Conservation (phyloP, 1,139 yeast genomes). For the Diutina sp. region DNA sequence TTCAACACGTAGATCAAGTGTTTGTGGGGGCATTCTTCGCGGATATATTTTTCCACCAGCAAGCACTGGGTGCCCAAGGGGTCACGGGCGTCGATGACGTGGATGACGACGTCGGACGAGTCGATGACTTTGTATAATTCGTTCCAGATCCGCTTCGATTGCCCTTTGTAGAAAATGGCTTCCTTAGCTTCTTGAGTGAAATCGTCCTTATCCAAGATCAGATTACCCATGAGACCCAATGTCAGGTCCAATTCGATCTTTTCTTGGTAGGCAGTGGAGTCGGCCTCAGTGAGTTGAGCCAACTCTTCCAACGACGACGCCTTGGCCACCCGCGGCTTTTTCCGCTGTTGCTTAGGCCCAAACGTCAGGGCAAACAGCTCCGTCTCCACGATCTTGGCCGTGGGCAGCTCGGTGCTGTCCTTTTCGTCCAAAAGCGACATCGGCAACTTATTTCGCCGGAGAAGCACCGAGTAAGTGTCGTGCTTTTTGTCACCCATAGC, state of each 20-base stretch:
- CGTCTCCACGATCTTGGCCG: slow-evolving; percentile 73
- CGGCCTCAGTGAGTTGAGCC: slow-evolving; percentile 48
- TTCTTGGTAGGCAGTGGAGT: slow-evolving; percentile 53
- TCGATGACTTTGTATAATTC: slow-evolving; percentile 94
- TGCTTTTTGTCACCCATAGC: slow-evolving; percentile 82
- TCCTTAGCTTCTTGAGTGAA: slow-evolving; percentile 87
- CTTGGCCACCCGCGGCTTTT: slow-evolving; percentile 68
- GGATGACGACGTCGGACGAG: slow-evolving; percentile 93
- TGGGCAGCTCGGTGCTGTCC: slow-evolving; percentile 60
- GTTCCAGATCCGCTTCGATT: slow-evolving; percentile 97
- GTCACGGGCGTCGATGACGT: slow-evolving; percentile 94
- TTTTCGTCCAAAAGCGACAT: slow-evolving; percentile 90
- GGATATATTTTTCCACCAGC: slow-evolving; percentile 84
- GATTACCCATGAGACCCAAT: slow-evolving; percentile 68
- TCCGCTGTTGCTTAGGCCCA: slow-evolving; percentile 93
- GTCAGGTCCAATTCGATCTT: slow-evolving; percentile 63
- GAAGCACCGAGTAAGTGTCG: slow-evolving; percentile 78
- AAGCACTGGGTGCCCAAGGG: slow-evolving; percentile 93
- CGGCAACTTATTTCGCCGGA: slow-evolving; percentile 86
- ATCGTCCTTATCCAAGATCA: slow-evolving; percentile 57
- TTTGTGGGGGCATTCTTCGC: slow-evolving; percentile 91
- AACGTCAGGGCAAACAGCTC: slow-evolving; percentile 75
- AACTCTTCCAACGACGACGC: slow-evolving; percentile 73
- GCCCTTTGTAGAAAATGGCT: slow-evolving; percentile 92
- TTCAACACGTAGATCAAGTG: slow-evolving; percentile 89